Evolutionary conservation across 2,329 filamentous ascomycete genomes (phyloP).

Genomic region (Onygenales sp.): DNA sequence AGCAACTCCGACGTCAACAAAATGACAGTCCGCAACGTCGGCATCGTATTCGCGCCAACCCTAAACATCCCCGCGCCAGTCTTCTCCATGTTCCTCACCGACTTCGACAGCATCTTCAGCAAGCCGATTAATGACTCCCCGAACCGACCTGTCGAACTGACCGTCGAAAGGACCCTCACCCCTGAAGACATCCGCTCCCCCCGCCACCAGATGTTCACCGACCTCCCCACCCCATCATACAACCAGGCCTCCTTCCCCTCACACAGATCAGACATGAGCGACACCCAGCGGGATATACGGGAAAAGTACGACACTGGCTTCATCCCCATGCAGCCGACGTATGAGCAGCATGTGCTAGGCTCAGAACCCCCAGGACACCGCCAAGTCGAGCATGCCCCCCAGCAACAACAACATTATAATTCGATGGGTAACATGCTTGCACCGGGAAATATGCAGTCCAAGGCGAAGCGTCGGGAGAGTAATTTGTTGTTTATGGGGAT

Average conservation of each 20-base stretch:
- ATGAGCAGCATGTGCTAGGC: conserved; percentile 30
- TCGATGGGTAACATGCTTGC: conserved; percentile 33
- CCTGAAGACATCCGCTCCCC: conserved; percentile 55
- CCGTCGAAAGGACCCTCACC: conserved; percentile 28
- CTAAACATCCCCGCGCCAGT: conserved; percentile 92
- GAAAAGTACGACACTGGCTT: conserved; percentile 41
- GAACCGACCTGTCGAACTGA: conserved; percentile 28
- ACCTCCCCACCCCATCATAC: conserved; percentile 56
- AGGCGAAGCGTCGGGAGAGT: conserved; percentile 40
- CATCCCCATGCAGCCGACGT: conserved; percentile 41
- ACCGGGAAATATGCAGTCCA: conserved; percentile 19
- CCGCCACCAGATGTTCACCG: conserved; percentile 56
- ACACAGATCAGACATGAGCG: conserved; percentile 5
- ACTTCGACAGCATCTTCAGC: conserved; percentile 73
- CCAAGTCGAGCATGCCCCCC: conserved; percentile 13
- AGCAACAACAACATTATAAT: conserved; percentile 18
- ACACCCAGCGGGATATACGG: conserved; percentile 13
- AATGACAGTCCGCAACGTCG: conserved; percentile 96
- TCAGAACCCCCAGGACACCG: conserved; percentile 18
- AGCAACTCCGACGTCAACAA: conserved; percentile 87
- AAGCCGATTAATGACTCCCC: background rate
- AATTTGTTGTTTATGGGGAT: conserved; percentile 38
- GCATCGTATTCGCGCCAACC: conserved; percentile 95
- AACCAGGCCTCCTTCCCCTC: conserved; percentile 45
- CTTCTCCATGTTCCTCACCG: conserved; percentile 86